Percentiles rank a stretch among this genome's conserved stretches.
phyloP scores from a whole-genome alignment of 2,329 filamentous ascomycete genomes.

The Aureobasidium sp. region DNA sequence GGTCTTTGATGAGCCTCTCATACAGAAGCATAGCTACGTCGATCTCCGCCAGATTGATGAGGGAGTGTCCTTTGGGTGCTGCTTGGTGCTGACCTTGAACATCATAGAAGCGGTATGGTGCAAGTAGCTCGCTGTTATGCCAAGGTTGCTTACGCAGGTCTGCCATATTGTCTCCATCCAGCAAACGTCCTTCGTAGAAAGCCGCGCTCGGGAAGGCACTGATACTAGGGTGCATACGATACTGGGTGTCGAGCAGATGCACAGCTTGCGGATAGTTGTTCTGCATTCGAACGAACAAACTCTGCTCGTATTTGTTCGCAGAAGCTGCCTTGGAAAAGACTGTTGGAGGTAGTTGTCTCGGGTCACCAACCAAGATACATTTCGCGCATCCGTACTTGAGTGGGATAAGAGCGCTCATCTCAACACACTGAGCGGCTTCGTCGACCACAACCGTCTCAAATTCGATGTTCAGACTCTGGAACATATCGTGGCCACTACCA shows the following conservation, averaged over 20 bases:
- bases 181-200: slow-evolving; percentile 83
- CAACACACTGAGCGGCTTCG: slow-evolving; percentile 95
- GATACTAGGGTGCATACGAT: slow-evolving; percentile 98
- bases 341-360: slow-evolving; percentile 92
- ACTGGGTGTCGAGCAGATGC: slow-evolving; percentile 93
- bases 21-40: slow-evolving; percentile 82
- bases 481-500: slow-evolving; percentile 95
- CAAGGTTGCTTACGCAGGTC: slow-evolving; percentile 69
- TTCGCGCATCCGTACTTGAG: slow-evolving; percentile 96
- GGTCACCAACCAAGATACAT: slow-evolving; percentile 94
- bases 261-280: slow-evolving; percentile 80
- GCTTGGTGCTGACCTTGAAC: slow-evolving; percentile 80
- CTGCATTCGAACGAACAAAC: slow-evolving; percentile 97
- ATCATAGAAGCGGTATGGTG: slow-evolving; percentile 95
- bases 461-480: slow-evolving; percentile 86
- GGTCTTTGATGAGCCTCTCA: slow-evolving; percentile 69
- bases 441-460: slow-evolving; percentile 99
- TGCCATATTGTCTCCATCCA: slow-evolving; percentile 81
- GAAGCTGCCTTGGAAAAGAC: slow-evolving; percentile 91
- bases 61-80: slow-evolving; percentile 76
- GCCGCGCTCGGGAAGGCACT: slow-evolving; percentile 81
- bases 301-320: slow-evolving; percentile 92
- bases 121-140: slow-evolving; percentile 75
- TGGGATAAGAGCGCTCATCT: slow-evolving; percentile 91
- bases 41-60: slow-evolving; percentile 83